Evolutionary conservation across 2,329 filamentous ascomycete species (phyloP).

Genomic region (Chlorencoelia australis): DNA sequence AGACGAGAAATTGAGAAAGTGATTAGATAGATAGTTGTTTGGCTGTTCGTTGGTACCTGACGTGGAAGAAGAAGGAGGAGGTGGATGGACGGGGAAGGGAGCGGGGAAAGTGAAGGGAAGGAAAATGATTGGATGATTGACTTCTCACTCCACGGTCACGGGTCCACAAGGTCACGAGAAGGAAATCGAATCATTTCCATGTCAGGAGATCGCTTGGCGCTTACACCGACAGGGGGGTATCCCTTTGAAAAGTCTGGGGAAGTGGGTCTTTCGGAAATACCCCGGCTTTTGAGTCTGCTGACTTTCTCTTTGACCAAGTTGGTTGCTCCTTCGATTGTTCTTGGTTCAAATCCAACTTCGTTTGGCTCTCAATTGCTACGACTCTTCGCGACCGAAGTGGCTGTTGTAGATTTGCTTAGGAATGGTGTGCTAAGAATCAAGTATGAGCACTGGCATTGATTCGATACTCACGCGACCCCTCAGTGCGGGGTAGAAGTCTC

Average conservation of each 20-base stretch:
- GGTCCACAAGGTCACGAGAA: not conserved
- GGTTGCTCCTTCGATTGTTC: no score
- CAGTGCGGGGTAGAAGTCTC: no score
- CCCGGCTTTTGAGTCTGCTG: not conserved
- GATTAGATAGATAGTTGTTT: slow-evolving; percentile 4
- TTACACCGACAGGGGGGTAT: no score
- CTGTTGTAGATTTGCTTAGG: no score
- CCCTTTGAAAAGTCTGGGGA: not conserved
- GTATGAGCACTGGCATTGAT: no score
- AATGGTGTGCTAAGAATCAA: no score
- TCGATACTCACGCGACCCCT: no score
- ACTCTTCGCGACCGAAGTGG: no score
- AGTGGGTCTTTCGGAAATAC: not conserved
- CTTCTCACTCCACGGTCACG: not conserved
- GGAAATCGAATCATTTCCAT: not conserved
- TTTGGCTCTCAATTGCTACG: no score
- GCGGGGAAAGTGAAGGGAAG: not conserved
- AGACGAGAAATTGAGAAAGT: not conserved
- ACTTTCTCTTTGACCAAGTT: no score
- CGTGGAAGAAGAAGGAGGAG: slow-evolving; percentile 8
- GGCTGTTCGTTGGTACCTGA: slow-evolving; percentile 18
- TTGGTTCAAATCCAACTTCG: no score
- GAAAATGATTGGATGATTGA: not conserved
- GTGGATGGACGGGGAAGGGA: not conserved
- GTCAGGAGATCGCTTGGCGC: no score